Percentiles rank a stretch among this genome's conserved stretches.
These are phyloP conservation scores for Neonectria neomacrospora DNA, from an alignment of 2,329 filamentous ascomycete genomes.

Conservation along the genomic window DNA sequence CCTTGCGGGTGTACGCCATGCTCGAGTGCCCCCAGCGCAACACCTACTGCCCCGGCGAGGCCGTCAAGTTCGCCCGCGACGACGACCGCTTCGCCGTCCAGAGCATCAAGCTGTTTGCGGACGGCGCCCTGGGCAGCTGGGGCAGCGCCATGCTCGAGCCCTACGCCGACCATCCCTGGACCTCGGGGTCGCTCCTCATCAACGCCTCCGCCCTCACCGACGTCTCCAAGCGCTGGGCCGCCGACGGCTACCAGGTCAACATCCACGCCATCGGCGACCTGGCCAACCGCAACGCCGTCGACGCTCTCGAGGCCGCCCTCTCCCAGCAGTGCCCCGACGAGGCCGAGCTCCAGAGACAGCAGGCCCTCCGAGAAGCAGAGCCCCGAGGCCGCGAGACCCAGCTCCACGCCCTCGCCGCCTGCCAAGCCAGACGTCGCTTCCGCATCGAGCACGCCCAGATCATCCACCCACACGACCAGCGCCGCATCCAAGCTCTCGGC, in stretches of 20 bases:
- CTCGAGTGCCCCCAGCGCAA: constrained; percentile 73
- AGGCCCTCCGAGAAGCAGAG: constrained; percentile 5
- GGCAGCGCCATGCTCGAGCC: constrained; percentile 78
- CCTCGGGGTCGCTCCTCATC: constrained; percentile 72
- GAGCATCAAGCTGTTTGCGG: constrained; percentile 77
- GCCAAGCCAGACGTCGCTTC: constrained; percentile 67
- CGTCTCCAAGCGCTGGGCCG: constrained; percentile 68
- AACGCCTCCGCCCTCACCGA: constrained; percentile 68
- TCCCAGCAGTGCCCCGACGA: constrained; percentile 60
- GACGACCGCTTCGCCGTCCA: constrained; percentile 66
- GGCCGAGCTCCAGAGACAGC: constrained; percentile 33
- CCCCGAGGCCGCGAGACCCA: constrained; percentile 12
- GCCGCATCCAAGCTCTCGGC: constrained; percentile 65
- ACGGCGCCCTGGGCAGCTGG: constrained; percentile 77
- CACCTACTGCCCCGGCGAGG: constrained; percentile 67
- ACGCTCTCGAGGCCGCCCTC: constrained; percentile 70
- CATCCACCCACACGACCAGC: constrained; percentile 73
- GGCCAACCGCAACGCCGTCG: constrained; percentile 72
- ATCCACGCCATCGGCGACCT: constrained; percentile 79
- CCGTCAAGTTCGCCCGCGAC: constrained; percentile 54
- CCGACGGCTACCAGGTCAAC: constrained; percentile 73
- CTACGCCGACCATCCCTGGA: constrained; percentile 71
- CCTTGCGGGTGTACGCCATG: constrained; percentile 75
- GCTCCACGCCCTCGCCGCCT: constrained; percentile 53
- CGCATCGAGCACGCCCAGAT: constrained; percentile 79